Percentiles rank a stretch among this genome's conserved stretches.
Conservation (phyloP, 2,329 filamentous ascomycete species). For the Cladosporium sphaerospermum region DNA sequence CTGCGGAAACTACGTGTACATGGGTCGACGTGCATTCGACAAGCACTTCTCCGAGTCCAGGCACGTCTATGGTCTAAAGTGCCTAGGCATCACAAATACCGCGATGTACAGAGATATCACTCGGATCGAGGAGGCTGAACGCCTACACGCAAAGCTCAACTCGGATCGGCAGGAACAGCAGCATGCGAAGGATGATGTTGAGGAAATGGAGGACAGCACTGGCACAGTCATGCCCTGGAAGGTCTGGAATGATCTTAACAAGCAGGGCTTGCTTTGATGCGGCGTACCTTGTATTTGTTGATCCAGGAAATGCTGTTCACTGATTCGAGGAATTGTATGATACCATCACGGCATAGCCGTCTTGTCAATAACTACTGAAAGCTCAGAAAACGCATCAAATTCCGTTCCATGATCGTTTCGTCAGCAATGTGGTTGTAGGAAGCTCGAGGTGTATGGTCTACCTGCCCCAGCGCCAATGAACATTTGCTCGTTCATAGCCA, state of each 20-base stretch:
- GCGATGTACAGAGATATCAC: constrained; percentile 86
- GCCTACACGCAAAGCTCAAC: constrained; percentile 90
- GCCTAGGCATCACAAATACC: constrained; percentile 82
- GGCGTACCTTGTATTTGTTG: too few species aligned
- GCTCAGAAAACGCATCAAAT: too few species aligned
- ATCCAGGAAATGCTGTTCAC: too few species aligned
- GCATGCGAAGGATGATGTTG: constrained; percentile 57
- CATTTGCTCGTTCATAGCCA: too few species aligned
- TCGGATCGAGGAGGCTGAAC: constrained; percentile 79
- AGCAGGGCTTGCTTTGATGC: constrained; percentile 70
- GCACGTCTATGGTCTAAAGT: constrained; percentile 90
- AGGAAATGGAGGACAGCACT: constrained; percentile 97
- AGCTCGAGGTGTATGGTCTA: too few species aligned
- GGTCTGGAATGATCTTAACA: constrained; percentile 91
- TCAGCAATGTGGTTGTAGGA: too few species aligned
- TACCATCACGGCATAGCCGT: too few species aligned
- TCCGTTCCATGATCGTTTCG: too few species aligned
- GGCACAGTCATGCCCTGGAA: constrained; percentile 99
- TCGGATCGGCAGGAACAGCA: constrained; percentile 73
- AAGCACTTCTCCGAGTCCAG: constrained; percentile 96
- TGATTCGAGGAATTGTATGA: too few species aligned
- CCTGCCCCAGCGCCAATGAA: too few species aligned
- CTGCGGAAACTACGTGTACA: constrained; percentile 98
- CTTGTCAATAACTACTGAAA: too few species aligned
- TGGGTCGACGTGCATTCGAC: constrained; percentile 91